A percentile compares a stretch with the other conserved stretches of the same genome.
Evolutionary conservation across 805 yeast genomes (phyloP).

Genomic region (Alloascoidea hylecoeti): DNA sequence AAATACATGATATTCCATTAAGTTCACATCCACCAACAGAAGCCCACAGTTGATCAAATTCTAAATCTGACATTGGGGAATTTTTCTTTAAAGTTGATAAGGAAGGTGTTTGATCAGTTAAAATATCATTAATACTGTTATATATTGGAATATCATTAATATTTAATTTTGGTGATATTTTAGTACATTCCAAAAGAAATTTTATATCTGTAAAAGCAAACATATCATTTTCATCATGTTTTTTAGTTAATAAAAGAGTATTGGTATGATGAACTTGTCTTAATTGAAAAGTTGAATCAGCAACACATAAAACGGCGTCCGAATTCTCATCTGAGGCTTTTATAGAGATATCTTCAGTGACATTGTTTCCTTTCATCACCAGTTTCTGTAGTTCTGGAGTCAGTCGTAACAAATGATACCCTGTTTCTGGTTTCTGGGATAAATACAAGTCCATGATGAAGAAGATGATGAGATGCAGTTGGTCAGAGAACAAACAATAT

Average conservation of each 20-base stretch:
- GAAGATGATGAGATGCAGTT: no score
- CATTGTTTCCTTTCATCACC: not conserved
- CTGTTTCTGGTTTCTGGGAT: not conserved
- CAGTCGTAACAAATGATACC: not conserved
- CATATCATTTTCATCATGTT: constrained; percentile 9
- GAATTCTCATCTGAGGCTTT: constrained; percentile 20
- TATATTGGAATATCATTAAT: not conserved
- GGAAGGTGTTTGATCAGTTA: not conserved
- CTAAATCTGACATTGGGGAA: constrained; percentile 28
- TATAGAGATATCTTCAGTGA: constrained; percentile 5
- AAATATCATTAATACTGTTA: not conserved
- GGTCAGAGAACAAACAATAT: no score
- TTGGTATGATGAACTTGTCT: constrained; percentile 83
- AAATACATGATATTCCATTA: constrained; percentile 25
- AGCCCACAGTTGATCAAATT: constrained; percentile 40
- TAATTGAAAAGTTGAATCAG: constrained; percentile 41
- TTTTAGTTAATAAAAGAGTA: constrained; percentile 43
- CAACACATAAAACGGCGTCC: constrained; percentile 50
- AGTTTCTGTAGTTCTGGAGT: not conserved
- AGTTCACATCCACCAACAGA: constrained; percentile 39
- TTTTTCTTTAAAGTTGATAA: constrained; percentile 7
- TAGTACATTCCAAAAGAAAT: constrained; percentile 20
- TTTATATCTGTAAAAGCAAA: constrained; percentile 9
- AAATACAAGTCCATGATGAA: constrained; percentile 1
- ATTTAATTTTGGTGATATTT: not conserved